Evolutionary conservation across 106 monocot genomes (phyloP), one percentile per base, ranked within the genome.

Genomic region (Alisma plantagoaquatica): DNA sequence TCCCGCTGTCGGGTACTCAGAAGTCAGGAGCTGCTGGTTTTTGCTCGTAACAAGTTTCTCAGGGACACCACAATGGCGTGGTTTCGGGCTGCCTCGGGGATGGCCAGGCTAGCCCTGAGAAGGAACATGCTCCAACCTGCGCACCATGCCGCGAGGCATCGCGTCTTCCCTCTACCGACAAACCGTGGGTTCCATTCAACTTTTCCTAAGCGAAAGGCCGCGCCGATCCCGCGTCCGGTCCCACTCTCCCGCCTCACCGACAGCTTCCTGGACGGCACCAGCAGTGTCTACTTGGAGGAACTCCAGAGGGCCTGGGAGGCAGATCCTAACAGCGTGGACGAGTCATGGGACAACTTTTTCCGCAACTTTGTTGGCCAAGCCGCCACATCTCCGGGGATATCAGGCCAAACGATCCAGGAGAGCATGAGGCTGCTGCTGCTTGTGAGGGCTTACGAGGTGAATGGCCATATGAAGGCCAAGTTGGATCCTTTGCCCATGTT

Each of bases 321-420:
- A 18, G 87, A 94, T 47, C 94, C 87, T 3, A 65, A 30, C 41
- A 80, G 77, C 52, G 87, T 94, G 0, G 94, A 94, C 21, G 83
- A 83, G 43, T 88, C 94, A 0, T 94, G 94, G 94, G 94, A 94
- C 48, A 94, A 81, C 53, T 94, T 91, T 63, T 91, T 94, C 41
- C 65, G 83, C 31, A 86, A 86, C 32, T 92, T 92, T 27, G 86
- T 82, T 2, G 92, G 86, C 0, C 82, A 92, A 53, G 82, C 82
- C 21, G 32, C 78, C 50, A 76, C 78, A 1, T 86, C 86, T 1
- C 82, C 80, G 0, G 87, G 93, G 3, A 70, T 93, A 16, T 87
- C 94, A 16, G 84, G 88, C 22, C 87, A 94, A 51, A 88, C 94
- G 17, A 94, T 94, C 41, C 88, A 94, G 52, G 94, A 94, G 67